These are phyloP conservation scores for Salix udensis DNA, from an alignment of 345 rosid species.

Conservation along the genomic window DNA sequence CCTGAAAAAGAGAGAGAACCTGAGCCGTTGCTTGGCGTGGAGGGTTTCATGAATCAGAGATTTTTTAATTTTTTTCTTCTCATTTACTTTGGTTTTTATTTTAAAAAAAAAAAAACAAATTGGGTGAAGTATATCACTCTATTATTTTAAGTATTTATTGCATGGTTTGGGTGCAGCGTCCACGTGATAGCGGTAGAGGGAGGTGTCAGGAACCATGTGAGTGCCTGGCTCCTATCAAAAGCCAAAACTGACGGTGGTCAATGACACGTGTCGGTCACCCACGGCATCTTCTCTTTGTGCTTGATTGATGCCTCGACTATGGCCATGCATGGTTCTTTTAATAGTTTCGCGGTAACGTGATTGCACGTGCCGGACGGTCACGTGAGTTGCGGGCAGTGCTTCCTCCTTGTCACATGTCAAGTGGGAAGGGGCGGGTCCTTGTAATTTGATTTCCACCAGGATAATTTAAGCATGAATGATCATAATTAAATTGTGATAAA, in stretches of 20 bases:
- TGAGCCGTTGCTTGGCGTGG: conserved; percentile 50
- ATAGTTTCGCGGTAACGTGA: conserved; percentile 21
- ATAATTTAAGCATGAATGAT: background rate
- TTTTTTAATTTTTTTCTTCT: background rate
- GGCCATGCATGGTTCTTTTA: background rate
- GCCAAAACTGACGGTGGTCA: conserved; percentile 51
- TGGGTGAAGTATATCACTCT: background rate
- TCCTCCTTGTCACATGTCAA: conserved; percentile 14
- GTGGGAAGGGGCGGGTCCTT: conserved; percentile 5
- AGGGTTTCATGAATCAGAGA: conserved; percentile 29
- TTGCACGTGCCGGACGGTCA: conserved; percentile 42
- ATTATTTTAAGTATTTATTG: background rate
- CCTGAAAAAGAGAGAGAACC: conserved; percentile 36
- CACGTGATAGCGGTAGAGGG: conserved; percentile 43
- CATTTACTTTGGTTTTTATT: background rate
- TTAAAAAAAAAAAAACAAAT: background rate
- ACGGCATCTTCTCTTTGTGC: background rate
- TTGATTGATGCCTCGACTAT: conserved; percentile 15
- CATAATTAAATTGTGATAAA: background rate
- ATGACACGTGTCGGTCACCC: conserved; percentile 36
- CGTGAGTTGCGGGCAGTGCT: conserved; percentile 29
- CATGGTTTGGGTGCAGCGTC: conserved; percentile 29
- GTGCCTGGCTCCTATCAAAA: conserved; percentile 31
- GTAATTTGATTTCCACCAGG: background rate
- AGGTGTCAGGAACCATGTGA: conserved; percentile 57